phyloP scores from a whole-genome alignment of 2,329 filamentous ascomycete species.

The Lasiodiplodia citricola region DNA sequence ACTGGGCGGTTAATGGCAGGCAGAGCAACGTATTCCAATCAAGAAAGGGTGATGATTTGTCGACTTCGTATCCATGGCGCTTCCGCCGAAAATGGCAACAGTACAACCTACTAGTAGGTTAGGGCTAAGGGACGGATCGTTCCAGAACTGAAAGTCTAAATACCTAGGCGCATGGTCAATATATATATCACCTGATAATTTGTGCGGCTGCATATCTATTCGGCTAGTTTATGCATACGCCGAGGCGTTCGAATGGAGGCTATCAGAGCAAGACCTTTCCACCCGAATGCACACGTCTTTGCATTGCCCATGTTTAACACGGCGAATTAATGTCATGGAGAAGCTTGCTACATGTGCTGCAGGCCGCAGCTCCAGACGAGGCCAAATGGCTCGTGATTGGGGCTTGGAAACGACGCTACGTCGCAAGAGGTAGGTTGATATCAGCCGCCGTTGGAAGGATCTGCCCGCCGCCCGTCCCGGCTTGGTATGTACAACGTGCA shows the following conservation, averaged over 20 bases:
- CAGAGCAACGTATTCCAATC: background rate
- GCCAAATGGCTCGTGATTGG: background rate
- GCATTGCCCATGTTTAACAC: background rate
- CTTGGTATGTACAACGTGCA: background rate
- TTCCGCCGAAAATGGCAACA: background rate
- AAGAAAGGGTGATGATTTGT: background rate
- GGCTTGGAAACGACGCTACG: background rate
- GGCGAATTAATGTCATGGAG: background rate
- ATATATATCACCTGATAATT: background rate
- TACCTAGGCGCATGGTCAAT: background rate
- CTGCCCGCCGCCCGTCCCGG: background rate
- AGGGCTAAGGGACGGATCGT: background rate
- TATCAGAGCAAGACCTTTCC: background rate
- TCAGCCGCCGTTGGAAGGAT: background rate
- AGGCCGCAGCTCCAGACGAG: background rate
- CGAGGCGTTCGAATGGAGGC: background rate
- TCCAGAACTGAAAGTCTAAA: background rate
- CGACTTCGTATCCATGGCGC: background rate
- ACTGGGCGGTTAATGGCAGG: background rate
- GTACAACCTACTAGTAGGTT: background rate
- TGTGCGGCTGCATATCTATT: background rate
- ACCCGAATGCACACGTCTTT: background rate
- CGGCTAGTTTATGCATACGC: background rate
- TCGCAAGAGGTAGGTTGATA: constrained; percentile 13
- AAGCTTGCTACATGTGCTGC: background rate